Conservation (phyloP, 2,329 filamentous ascomycete genomes). For the Scopulariopsis brevicaulis region DNA sequence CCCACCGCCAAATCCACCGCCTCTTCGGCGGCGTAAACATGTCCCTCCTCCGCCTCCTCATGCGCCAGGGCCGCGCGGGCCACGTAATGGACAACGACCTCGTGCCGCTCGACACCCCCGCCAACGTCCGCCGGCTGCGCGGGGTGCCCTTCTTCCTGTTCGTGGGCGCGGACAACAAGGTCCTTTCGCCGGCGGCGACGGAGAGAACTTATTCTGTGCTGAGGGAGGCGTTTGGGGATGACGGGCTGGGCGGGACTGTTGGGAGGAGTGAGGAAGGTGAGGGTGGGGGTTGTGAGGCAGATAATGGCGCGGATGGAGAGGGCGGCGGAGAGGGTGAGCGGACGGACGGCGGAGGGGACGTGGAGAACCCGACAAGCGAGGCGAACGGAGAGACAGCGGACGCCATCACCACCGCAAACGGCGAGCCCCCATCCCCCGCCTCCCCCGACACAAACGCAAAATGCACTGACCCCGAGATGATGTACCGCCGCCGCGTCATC, state of each 20-base stretch:
- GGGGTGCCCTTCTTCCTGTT: constrained; percentile 46
- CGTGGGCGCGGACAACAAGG: constrained; percentile 42
- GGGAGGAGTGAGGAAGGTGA: neutral
- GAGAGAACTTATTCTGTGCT: constrained; percentile 40
- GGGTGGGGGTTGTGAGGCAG: neutral
- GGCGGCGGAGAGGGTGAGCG: neutral
- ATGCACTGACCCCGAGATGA: constrained; percentile 14
- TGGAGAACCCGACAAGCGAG: neutral
- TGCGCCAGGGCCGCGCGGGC: constrained; percentile 40
- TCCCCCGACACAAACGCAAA: no score
- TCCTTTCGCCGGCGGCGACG: constrained; percentile 41
- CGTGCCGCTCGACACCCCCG: constrained; percentile 31
- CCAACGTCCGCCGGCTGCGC: constrained; percentile 36
- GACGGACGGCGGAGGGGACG: neutral
- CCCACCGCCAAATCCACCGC: constrained; percentile 47
- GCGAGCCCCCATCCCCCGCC: no score
- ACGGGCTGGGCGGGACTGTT: neutral
- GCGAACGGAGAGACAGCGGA: neutral
- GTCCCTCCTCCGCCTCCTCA: constrained; percentile 42
- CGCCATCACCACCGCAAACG: no score
- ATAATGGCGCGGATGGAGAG: neutral
- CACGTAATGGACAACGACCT: constrained; percentile 39
- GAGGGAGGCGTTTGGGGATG: constrained; percentile 34
- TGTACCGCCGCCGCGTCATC: constrained; percentile 40
- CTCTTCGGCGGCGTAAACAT: constrained; percentile 55